phyloP scores from a whole-genome alignment of 768 basidiomycete species.

The Amanita polypyramis region DNA sequence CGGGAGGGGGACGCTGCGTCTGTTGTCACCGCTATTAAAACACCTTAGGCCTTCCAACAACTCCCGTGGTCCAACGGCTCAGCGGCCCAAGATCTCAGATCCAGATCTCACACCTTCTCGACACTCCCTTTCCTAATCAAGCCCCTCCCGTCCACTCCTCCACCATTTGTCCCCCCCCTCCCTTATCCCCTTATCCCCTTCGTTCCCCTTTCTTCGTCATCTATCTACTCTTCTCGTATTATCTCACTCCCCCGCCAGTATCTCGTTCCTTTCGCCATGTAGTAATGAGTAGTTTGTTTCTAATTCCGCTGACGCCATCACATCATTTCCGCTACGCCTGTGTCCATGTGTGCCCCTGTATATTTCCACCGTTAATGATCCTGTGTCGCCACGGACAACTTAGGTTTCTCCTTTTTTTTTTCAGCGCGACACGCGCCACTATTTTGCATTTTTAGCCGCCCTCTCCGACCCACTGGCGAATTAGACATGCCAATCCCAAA shows the following conservation, averaged over 20 bases:
- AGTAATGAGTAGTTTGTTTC: constrained; percentile 24
- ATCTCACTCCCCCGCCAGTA: constrained; percentile 5
- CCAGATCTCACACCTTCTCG: constrained; percentile 9
- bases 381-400: background rate
- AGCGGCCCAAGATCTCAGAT: constrained; percentile 8
- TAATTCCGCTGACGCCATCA: constrained; percentile 21
- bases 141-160: constrained; percentile 13
- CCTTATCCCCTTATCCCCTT: constrained; percentile 16
- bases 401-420: background rate
- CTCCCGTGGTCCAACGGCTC: constrained; percentile 6
- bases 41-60: background rate
- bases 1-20: background rate
- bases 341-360: constrained; percentile 7
- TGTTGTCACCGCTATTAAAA: constrained; percentile 1
- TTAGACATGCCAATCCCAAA: background rate
- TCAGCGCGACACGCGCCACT: background rate
- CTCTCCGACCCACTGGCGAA: background rate
- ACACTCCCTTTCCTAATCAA: constrained; percentile 9
- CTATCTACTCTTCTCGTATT: constrained; percentile 15
- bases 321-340: constrained; percentile 6
- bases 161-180: constrained; percentile 14
- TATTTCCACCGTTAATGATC: background rate
- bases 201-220: constrained; percentile 23
- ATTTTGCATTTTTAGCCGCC: background rate
- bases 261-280: background rate